Conservation (phyloP, 257 asterid genomes). For the Solanum commersonii region DNA sequence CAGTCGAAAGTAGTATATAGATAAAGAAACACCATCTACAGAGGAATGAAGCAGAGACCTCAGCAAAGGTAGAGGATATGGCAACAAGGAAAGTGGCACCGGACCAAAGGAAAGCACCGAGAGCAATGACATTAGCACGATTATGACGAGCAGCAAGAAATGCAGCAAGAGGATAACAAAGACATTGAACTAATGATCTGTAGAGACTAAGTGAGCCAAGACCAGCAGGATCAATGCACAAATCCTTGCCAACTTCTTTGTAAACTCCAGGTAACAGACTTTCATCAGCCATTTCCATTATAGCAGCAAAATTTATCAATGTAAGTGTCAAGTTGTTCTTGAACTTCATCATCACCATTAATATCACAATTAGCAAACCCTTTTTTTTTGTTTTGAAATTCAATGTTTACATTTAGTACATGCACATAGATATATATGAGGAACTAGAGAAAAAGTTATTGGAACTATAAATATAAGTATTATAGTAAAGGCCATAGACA, state of each 20-base stretch:
- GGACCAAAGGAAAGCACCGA: conserved; percentile 91
- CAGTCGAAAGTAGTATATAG: too few relatives aligned
- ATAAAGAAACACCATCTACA: background rate
- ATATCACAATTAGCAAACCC: background rate
- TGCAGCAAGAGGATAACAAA: background rate
- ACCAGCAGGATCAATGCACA: background rate
- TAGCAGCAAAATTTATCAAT: background rate
- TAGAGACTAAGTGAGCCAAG: background rate
- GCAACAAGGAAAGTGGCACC: conserved; percentile 44
- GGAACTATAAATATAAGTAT: background rate
- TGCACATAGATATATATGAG: background rate
- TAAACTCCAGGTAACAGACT: background rate
- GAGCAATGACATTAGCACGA: background rate
- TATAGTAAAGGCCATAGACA: too few relatives aligned
- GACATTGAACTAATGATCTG: background rate
- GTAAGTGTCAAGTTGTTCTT: background rate
- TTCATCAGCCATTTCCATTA: background rate
- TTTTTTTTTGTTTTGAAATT: background rate
- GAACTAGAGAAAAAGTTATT: background rate
- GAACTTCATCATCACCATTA: background rate
- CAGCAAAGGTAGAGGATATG: conserved; percentile 51
- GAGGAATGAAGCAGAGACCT: conserved; percentile 24
- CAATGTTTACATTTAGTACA: background rate
- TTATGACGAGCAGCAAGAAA: background rate
- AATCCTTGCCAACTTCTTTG: background rate